Evolutionary conservation across 805 yeast genomes (phyloP), one percentile per base, ranked within the genome.

Genomic region (Saturnispora bothae): DNA sequence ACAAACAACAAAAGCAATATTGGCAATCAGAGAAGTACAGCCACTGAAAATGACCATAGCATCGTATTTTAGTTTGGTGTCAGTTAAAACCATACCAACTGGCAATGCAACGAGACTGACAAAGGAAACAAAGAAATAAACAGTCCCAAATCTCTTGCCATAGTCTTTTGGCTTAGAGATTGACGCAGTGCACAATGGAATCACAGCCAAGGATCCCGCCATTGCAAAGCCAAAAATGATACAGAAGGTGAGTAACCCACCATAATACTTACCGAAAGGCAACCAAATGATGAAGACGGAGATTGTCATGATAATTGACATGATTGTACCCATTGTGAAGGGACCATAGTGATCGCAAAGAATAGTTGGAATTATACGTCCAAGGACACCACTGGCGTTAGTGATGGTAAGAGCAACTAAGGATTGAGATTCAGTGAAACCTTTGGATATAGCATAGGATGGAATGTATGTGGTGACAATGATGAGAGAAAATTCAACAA

Each of bases 71-170:
- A 46, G 45, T 3, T 38, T 25, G 2, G 59, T 49, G 13, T 53
- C 70, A 4, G 57, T 49, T 10, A 53, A 46, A 4, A 52, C 43
- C 37, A 49, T 52, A 31, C 73, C 68, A 19, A 67, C 55, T 3
- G 78, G 77, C 18, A 73, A 61, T 20, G 66, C 60, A 14, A 69
- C 63, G 20, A 74, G 54, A 23, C 64, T 60, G 12, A 68, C 61
- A 40, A 75, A 59, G 28, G 58, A 47, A 27, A 66, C 61, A 37
- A 62, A 61, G 41, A 68, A 74, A 52, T 77, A 79, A 43, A 77
- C 70, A 4, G 85, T 69, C 0, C 89, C 88, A 48, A 76, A 81
- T 21, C 79, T 57, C 46, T 72, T 75, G n/a, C 89, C 89, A 48
- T 79, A 78, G 41, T 76, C 73, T 42, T 67, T 63, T 1, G 78